Evolutionary conservation across 306 rosid genomes (phyloP), one percentile per base, ranked within the genome.

Genomic region (Rubus idaeus): DNA sequence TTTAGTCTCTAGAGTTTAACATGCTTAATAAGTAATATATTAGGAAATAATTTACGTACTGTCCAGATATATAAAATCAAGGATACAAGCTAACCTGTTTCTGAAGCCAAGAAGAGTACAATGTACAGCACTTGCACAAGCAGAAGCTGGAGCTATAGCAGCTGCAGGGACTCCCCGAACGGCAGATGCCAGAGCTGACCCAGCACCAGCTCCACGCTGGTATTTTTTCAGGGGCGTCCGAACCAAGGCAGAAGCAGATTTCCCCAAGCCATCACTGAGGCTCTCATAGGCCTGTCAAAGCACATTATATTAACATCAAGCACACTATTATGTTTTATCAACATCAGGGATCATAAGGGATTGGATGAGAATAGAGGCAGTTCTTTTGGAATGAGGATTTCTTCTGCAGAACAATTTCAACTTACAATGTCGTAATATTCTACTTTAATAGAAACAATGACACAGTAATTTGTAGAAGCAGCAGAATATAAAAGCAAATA

Each of bases 141-240:
- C 99, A 70, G 99, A 90, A 68, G 93, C 97, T 2, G 99, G 99
- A 84, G 97, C 93, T 39, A 95, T 88, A 72, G 97, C 97, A 77
- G 99, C 99, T 61, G 88, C 87, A 62, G 97, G 99, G 71, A 92
- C 90, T 23, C 90, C 97, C 71, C 88, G 90, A 77, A 92, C 91
- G 79, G 97, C 99, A 71, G 93, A 85, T 73, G 93, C 96, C 71
- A 95, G 83, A 80, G 97, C 97, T 74, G 97, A 91, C 62, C 90
- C 92, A 5, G 99, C 91, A 61, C 97, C 94, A 73, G 88, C 90
- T 77, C 99, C 99, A 14, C 99, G 92, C 86, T 87, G 97, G 81
- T 82, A 95, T 75, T 86, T 95, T 83, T 90, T 95, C 84, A 89
- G 79, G 66, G 98, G 98, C 56, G 70, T 90, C 78, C 87, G 91